Evolutionary conservation across 106 monocot genomes (phyloP), one percentile per base, ranked within the genome.

Genomic region (Gastrodia elata): DNA sequence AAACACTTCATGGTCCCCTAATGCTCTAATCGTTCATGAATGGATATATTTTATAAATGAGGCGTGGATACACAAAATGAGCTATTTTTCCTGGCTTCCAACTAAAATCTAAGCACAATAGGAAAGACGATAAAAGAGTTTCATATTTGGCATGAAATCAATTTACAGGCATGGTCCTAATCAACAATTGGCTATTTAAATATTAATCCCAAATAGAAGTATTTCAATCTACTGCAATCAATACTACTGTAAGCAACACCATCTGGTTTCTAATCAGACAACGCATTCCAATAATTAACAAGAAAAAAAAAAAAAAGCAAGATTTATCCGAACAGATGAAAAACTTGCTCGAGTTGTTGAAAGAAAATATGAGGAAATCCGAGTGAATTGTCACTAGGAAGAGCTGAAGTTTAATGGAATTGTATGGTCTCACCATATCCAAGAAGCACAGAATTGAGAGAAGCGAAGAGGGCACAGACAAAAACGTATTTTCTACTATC

Each of bases 381-480:
- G 39, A 68, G 5, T 28, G 15, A 59, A 37, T 33, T 8, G 11
- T 14, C n/a, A n/a, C n/a, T 14, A 49, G 8, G 41, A 27, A 68
- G 42, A 36, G 26, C 40, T 38, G 38, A 64, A 71, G 35, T 11
- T 25, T 68, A 11, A 0, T 11, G 3, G 55, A 59, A 16, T 65
- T 32, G 40, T 20, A 20, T 36, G 15, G 18, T 56, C 79, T 83
- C 68, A 98, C 98, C 98, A 43, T 98, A 98, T 27, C 98, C 98
- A 76, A 98, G 98, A 22, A 98, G 98, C 7, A 93, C 91, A 35
- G 88, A 88, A 64, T 98, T 98, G 80, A 98, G 86, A 32, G 98
- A 98, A 30, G 98, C 98, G 69, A 98, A 98, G 73, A 98, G 16
- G 64, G 93, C 90, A 68, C 93, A 98, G 32, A 86, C 93, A 49